Base-by-base conservation (phyloP, 139 green algal genomes). In the Diplosphaera chodatii region DNA sequence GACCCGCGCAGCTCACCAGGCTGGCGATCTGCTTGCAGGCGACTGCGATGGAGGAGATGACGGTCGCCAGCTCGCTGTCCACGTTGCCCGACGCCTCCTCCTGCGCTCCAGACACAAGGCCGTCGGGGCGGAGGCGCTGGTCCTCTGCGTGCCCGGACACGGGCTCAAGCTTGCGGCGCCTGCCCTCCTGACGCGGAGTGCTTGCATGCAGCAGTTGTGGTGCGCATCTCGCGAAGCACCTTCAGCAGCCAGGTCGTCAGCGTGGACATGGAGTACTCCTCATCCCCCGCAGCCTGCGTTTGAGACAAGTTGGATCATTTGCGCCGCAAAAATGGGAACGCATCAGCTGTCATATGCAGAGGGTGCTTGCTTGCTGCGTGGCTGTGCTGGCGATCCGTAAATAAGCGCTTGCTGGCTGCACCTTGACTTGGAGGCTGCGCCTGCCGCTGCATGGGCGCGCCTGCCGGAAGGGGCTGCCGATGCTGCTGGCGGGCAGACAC, bases 11-110 rank as follows among this genome's bases (percentile, higher is more conserved):
- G 16, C 62, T 91, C 22, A 99, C 95, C 32, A 98, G 83, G 67
- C 86, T 92, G 4, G 88, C 83, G 68, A 99, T 99, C 83, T 99
- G 94, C 87, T 99, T 99, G 92, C 95, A 99, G 6, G 95, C 95
- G 40, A 94, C 70, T 10, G 87, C 75, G 70, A 98, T 96, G 81
- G 91, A 97, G 27, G 87, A 93, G 55, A 99, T 81, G 28, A 99
- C 94, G 25, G 91, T 86, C 6, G 91, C 91, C 72, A 98, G 83
- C 89, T 99, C 95, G 66, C 74, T 82, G 77, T 97, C 88, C 32
- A 99, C 89, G 21, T 74, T 88, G 37, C 92, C 93, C 67, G 85
- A 78, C 71, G 88, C 67, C 81, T 94, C 81, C 77, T 95, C 83
- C 85, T 94, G n/a, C n/a, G n/a, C n/a, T n/a, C n/a, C n/a, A n/a